phyloP scores from a whole-genome alignment of 176 grass and related monocot genomes.

The Lolium multiflorum region DNA sequence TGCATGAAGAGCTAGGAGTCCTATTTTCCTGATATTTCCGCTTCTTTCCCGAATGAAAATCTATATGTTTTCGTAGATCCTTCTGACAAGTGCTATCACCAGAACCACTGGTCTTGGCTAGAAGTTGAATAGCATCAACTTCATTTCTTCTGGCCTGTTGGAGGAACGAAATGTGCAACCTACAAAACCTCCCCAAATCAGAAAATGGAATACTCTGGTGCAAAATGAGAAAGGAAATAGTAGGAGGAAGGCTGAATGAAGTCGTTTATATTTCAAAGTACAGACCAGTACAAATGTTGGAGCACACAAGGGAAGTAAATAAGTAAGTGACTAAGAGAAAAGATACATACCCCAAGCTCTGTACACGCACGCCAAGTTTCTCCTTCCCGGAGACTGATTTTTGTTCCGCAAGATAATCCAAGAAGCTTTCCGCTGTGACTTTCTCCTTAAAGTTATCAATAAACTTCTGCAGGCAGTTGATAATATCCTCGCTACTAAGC shows the following conservation, averaged over 20 bases:
- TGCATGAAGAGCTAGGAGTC: constrained; percentile 47
- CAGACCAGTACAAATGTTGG: neutral
- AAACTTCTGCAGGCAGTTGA: constrained; percentile 59
- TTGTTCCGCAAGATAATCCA: constrained; percentile 69
- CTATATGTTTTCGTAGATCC: constrained; percentile 51
- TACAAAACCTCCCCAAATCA: constrained; percentile 56
- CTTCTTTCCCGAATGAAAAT: constrained; percentile 56
- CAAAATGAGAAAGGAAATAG: neutral
- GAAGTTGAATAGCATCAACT: constrained; percentile 43
- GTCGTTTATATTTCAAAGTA: constrained; percentile 10
- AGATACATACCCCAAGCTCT: constrained; percentile 73
- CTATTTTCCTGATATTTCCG: constrained; percentile 58
- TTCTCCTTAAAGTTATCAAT: constrained; percentile 57
- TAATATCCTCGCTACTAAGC: constrained; percentile 71
- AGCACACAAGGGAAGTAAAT: constrained; percentile 41
- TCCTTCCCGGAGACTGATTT: constrained; percentile 63
- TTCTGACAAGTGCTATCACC: constrained; percentile 46
- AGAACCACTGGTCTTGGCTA: constrained; percentile 41
- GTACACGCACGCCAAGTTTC: constrained; percentile 82
- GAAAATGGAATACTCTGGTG: constrained; percentile 26
- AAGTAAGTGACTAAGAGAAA: constrained; percentile 6
- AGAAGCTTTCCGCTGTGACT: constrained; percentile 67
- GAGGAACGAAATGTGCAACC: constrained; percentile 76
- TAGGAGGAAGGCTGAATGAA: neutral
- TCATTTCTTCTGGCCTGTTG: constrained; percentile 64